phyloP scores from a whole-genome alignment of 352 stramenopile species.

The Aphanomyces astaci region DNA sequence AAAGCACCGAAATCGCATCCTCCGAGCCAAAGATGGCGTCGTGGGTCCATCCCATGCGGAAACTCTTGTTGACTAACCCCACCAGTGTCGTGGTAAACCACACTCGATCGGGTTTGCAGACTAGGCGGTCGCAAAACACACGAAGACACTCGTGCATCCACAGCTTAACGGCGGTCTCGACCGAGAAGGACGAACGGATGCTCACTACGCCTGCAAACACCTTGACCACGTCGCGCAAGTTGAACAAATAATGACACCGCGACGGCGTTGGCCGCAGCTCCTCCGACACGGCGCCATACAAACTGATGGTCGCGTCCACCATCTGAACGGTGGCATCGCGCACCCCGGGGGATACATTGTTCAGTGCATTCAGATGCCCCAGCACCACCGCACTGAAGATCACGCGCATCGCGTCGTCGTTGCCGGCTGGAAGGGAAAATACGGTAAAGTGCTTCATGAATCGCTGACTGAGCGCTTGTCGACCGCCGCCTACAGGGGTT shows the following conservation, averaged over 20 bases:
- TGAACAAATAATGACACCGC: constrained; percentile 94
- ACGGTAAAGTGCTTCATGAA: constrained; percentile 95
- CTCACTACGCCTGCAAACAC: constrained; percentile 95
- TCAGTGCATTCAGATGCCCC: constrained; percentile 87
- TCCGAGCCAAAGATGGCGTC: constrained; percentile 83
- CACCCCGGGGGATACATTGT: constrained; percentile 67
- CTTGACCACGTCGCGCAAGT: constrained; percentile 93
- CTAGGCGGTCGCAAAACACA: constrained; percentile 92
- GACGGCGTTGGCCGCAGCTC: constrained; percentile 89
- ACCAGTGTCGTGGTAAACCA: constrained; percentile 89
- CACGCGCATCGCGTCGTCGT: constrained; percentile 78
- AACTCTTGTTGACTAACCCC: constrained; percentile 63
- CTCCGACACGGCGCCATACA: constrained; percentile 88
- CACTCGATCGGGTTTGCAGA: constrained; percentile 72
- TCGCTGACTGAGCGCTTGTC: constrained; percentile 80
- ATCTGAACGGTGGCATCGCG: constrained; percentile 74
- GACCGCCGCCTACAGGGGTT: constrained; percentile 83
- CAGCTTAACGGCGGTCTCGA: constrained; percentile 78
- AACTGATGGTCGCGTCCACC: constrained; percentile 66
- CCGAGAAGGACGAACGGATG: constrained; percentile 76
- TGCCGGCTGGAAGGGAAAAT: constrained; percentile 87
- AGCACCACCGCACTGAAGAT: constrained; percentile 92
- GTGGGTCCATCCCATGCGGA: constrained; percentile 68
- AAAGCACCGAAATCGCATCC: constrained; percentile 84
- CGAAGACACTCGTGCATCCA: constrained; percentile 90